Conservation (phyloP, 345 rosid species). For the Psidium friedrichsthalianum region DNA sequence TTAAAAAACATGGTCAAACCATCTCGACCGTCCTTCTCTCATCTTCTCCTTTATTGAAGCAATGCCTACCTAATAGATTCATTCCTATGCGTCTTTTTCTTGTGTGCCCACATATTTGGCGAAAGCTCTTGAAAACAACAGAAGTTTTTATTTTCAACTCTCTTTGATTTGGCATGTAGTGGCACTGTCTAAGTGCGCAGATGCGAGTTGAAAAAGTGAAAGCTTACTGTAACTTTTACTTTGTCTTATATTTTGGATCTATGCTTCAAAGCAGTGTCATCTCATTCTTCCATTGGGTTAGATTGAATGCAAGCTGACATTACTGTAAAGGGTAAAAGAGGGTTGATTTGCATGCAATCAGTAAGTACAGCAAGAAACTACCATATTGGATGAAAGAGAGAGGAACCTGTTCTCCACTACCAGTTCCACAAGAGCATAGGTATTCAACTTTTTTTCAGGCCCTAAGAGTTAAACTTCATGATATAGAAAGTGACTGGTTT, state of each 20-base stretch:
- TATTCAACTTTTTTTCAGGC: neutral
- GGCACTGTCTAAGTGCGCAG: neutral
- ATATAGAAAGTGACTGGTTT: neutral
- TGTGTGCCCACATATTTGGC: neutral
- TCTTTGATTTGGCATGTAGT: neutral
- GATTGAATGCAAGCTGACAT: neutral
- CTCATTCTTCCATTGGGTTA: neutral
- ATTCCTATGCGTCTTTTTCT: neutral
- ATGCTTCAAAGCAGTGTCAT: neutral
- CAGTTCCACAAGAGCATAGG: neutral
- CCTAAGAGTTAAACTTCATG: neutral
- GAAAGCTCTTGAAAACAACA: neutral
- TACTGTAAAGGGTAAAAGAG: neutral
- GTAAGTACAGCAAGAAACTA: neutral
- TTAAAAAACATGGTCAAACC: neutral
- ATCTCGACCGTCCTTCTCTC: neutral
- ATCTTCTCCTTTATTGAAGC: neutral
- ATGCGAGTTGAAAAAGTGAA: neutral
- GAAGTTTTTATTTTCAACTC: neutral
- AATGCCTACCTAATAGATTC: neutral
- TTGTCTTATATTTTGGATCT: neutral
- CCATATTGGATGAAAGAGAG: neutral
- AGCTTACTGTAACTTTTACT: neutral
- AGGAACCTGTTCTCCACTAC: neutral
- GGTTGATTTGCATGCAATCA: neutral